Percentiles rank a stretch among this genome's conserved stretches.
Conservation (phyloP, 306 rosid genomes). For the Potentilla sterilis region DNA sequence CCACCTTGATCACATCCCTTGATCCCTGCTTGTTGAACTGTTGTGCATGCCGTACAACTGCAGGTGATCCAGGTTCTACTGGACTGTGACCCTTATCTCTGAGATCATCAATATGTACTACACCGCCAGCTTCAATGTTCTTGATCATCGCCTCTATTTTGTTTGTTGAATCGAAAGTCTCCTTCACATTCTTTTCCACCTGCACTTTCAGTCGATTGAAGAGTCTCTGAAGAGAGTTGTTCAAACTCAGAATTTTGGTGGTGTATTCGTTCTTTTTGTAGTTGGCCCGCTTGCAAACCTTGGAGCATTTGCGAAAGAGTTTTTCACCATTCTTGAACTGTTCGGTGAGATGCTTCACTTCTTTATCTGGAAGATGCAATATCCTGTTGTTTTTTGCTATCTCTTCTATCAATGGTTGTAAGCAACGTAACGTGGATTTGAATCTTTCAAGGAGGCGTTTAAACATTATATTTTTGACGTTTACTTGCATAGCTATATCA, state of each 20-base stretch:
- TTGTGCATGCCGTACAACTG: too few species aligned
- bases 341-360: background rate
- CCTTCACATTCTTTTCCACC: constrained; percentile 14
- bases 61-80: background rate
- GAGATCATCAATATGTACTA: background rate
- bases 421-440: background rate
- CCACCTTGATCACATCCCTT: too few species aligned
- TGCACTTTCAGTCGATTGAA: constrained; percentile 22
- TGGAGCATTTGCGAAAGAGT: background rate
- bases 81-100: background rate
- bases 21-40: background rate
- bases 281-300: background rate
- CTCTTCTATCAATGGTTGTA: constrained; percentile 4
- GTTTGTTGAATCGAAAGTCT: background rate
- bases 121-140: background rate
- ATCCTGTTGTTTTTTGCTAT: background rate
- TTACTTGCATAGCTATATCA: background rate
- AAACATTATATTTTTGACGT: background rate
- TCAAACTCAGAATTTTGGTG: constrained; percentile 28
- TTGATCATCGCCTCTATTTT: background rate
- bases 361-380: background rate
- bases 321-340: background rate
- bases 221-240: constrained; percentile 12
- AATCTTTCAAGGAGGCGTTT: background rate
- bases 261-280: background rate